Conservation (phyloP, 805 yeast genomes). For the Metschnikowia henanensis region DNA sequence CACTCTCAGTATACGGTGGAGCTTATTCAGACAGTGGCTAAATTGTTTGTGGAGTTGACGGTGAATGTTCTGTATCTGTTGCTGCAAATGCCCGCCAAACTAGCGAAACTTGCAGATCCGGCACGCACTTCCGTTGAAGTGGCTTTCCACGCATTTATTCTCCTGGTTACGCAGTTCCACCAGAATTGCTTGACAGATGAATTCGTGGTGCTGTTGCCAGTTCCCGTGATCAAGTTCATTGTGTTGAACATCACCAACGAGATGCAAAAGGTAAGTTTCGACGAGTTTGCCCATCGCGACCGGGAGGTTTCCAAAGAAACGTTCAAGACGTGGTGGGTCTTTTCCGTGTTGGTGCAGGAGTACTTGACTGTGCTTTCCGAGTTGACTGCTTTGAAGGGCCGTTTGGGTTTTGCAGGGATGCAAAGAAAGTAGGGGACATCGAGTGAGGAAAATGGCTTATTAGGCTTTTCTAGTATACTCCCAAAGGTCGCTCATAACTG, state of each 20-base stretch:
- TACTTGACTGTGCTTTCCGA: slow-evolving; percentile 3
- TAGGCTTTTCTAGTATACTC: no score
- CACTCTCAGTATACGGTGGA: background rate
- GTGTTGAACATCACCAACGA: slow-evolving; percentile 1
- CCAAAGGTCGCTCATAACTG: no score
- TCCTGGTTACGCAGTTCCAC: slow-evolving; percentile 1
- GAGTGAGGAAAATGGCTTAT: no score
- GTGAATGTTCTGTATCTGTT: background rate
- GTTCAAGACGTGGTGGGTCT: slow-evolving; percentile 6
- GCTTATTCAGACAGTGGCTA: background rate
- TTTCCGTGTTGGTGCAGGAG: slow-evolving; percentile 6
- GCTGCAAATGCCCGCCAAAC: background rate
- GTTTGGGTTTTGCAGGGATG: background rate
- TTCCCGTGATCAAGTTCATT: background rate
- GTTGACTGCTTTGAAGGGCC: slow-evolving; percentile 1
- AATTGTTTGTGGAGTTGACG: background rate
- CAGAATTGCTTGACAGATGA: background rate
- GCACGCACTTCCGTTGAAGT: background rate
- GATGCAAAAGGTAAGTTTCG: slow-evolving; percentile 5
- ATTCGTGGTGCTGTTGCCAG: background rate
- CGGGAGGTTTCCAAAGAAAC: slow-evolving; percentile 2
- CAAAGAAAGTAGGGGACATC: background rate
- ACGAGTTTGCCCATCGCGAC: slow-evolving; percentile 4
- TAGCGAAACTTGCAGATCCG: background rate
- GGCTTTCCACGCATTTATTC: background rate